Evolutionary conservation across 169 alveolate genomes (phyloP), one percentile per base, ranked within the genome.

Genomic region (Cryptosporidium felis): DNA sequence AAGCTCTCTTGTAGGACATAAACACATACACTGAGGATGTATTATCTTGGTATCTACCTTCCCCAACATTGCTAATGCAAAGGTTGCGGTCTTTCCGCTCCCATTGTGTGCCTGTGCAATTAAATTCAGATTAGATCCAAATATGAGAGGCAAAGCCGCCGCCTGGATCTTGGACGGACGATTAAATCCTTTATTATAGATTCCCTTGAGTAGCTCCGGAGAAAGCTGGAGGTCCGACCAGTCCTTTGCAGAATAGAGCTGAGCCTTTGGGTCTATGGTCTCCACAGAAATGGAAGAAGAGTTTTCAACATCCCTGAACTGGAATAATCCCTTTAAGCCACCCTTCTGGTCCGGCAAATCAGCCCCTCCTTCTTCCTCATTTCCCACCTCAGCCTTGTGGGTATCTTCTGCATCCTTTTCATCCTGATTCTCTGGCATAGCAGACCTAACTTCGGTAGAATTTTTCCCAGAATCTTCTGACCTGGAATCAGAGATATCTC

Each of bases 41-140:
- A 46, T 45, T 53, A 92, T 79, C 44, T 47, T 49, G 42, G 95
- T 65, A 80, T 97, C 97, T 14, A 96, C 95, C 56, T 90, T 88
- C 40, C 96, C 92, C 28, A 98, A 89, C 90, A 95, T 90, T 5
- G 98, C 97, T 74, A 98, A 79, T 12, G 98, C 97, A 90, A 97
- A 98, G 4, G 99, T 97, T 1, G 97, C 98, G 0, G 99, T 97
- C 91, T 98, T 98, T 32, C 99, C 99, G 53, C 98, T 91, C 30
- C 99, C 99, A 80, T 96, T 98, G 80, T 96, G 97, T 3, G 99
- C 96, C 91, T 98, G 98, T 12, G 96, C 99, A 46, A 95, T 94
- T 80, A 96, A 74, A 85, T 96, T 92, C 60, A 62, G 49, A 5
- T 91, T 62, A 53, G 82, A 46, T 42, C 56, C 60, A 6, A 90